phyloP scores from a whole-genome alignment of 495 filamentous ascomycete genomes.

The Xylaria castorea region DNA sequence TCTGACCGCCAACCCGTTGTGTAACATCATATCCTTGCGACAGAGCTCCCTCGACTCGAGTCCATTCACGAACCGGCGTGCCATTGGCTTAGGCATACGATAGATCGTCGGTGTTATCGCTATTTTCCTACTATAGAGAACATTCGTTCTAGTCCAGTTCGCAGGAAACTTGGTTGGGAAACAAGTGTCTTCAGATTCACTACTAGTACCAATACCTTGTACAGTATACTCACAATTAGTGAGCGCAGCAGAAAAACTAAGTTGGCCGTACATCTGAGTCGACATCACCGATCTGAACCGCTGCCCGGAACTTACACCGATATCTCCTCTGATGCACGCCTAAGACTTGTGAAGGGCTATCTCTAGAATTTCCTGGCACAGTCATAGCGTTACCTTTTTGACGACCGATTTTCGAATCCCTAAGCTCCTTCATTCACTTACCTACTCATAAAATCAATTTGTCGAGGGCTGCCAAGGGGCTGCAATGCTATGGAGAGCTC shows the following conservation, averaged over 20 bases:
- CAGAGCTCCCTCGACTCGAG: neutral
- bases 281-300: neutral
- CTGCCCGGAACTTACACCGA: neutral
- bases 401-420: neutral
- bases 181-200: neutral
- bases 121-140: conserved; percentile 2
- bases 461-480: conserved; percentile 29
- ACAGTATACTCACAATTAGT: conserved; percentile 10
- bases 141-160: neutral
- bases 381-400: neutral
- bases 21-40: conserved; percentile 12
- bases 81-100: conserved; percentile 5
- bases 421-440: neutral
- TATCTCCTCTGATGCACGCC: conserved; percentile 15
- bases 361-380: neutral
- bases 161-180: conserved; percentile 11
- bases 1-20: neutral
- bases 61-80: neutral
- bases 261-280: neutral
- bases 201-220: conserved; percentile 9
- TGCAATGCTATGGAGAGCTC: conserved; percentile 64
- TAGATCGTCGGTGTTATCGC: conserved; percentile 8
- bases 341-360: conserved; percentile 5
- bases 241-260: neutral
- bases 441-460: conserved; percentile 14